phyloP scores from a whole-genome alignment of 169 alveolate genomes.

The Cryptosporidium tyzzeri region DNA sequence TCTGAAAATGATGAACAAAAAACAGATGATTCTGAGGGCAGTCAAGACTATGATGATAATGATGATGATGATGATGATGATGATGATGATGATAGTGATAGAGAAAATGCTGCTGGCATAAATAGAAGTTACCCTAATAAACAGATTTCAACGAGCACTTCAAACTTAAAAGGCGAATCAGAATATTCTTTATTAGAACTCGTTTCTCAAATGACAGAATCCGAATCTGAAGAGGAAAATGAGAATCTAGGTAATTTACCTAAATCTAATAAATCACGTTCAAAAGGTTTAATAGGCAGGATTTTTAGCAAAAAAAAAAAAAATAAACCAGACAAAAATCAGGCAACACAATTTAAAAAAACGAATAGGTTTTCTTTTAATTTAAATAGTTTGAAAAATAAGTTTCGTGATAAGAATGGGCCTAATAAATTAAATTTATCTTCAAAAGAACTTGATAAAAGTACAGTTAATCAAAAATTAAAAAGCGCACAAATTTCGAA shows the following conservation, averaged over 20 bases:
- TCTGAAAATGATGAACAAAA: background rate
- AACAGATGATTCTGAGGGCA: background rate
- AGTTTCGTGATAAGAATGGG: background rate
- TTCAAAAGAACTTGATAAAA: background rate
- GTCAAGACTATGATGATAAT: conserved; percentile 15
- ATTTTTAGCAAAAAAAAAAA: conserved; percentile 7
- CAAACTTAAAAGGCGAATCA: background rate
- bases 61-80: conserved; percentile 9
- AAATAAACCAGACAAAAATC: background rate
- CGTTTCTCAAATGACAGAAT: conserved; percentile 28
- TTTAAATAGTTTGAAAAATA: background rate
- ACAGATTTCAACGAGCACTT: background rate
- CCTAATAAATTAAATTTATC: background rate
- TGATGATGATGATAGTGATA: too few relatives aligned
- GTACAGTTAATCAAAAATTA: background rate
- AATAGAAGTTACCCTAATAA: too few relatives aligned
- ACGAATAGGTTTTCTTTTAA: conserved; percentile 29
- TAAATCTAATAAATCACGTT: background rate
- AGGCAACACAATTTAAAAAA: background rate
- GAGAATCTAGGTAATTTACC: background rate
- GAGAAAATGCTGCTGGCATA: background rate
- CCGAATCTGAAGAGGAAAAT: conserved; percentile 21
- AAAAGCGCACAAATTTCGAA: background rate
- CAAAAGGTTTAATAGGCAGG: background rate
- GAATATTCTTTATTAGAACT: conserved; percentile 35